Conservation (phyloP, 495 filamentous ascomycete genomes). For the Entonaema liquescens region DNA sequence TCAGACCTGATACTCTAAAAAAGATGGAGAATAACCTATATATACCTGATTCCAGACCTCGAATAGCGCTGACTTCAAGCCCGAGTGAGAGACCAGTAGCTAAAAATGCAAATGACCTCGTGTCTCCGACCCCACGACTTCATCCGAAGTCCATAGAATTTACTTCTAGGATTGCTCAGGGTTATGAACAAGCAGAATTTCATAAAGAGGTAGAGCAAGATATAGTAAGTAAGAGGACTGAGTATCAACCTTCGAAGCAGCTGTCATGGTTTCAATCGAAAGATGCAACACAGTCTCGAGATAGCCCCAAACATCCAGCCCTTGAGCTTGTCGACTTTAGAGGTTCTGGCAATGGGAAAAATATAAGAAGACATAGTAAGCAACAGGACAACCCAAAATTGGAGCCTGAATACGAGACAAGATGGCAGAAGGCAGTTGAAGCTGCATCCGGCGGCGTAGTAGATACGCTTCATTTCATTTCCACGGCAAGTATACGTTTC, state of each 20-base stretch:
- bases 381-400: not conserved
- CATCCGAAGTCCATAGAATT: conserved; percentile 27
- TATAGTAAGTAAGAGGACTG: not conserved
- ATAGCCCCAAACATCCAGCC: not conserved
- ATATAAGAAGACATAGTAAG: not conserved
- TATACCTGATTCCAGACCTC: not conserved
- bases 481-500: conserved; percentile 18
- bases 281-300: not conserved
- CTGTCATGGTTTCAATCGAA: conserved; percentile 1
- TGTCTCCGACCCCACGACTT: conserved; percentile 5
- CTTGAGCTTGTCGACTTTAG: not conserved
- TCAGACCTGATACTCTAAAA: not conserved
- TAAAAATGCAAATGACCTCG: not conserved
- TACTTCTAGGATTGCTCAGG: conserved; percentile 17
- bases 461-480: conserved; percentile 33
- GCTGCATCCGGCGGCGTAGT: conserved; percentile 25
- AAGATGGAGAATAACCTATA: not conserved
- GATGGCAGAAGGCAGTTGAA: conserved; percentile 33
- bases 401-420: conserved; percentile 8
- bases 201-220: not conserved
- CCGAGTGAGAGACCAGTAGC: not conserved
- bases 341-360: not conserved
- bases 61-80: conserved; percentile 5
- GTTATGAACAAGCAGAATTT: conserved; percentile 1
- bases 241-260: not conserved